Conservation (phyloP, 345 rosid genomes). For the Euphorbia tirucalli region DNA sequence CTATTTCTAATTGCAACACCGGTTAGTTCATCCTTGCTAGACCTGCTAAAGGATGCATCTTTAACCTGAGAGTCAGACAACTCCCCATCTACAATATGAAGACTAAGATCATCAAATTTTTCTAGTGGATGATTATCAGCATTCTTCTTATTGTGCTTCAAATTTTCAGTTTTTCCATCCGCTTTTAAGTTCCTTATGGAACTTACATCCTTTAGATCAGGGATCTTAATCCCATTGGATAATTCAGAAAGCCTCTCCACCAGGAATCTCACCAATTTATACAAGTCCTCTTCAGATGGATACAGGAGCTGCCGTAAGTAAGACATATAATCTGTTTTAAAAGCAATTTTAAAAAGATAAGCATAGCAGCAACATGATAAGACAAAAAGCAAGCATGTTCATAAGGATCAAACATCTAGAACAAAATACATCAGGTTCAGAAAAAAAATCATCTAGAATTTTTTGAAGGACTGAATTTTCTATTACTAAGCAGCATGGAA, state of each 20-base stretch:
- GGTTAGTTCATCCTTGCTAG: constrained; percentile 1
- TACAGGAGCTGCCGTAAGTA: constrained; percentile 83
- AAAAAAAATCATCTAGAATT: background rate
- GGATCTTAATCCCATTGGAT: constrained; percentile 27
- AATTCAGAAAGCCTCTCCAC: constrained; percentile 62
- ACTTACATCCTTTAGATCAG: constrained; percentile 27
- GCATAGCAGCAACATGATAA: constrained; percentile 31
- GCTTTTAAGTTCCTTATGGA: constrained; percentile 23
- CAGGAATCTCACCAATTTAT: constrained; percentile 61
- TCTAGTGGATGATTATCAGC: constrained; percentile 35
- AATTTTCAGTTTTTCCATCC: constrained; percentile 12
- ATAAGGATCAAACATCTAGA: constrained; percentile 1
- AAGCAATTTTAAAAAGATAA: constrained; percentile 52
- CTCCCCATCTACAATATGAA: constrained; percentile 33
- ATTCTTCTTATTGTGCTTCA: constrained; percentile 21
- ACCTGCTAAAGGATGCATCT: constrained; percentile 15
- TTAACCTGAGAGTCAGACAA: constrained; percentile 20
- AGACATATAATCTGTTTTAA: constrained; percentile 60
- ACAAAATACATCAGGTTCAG: background rate
- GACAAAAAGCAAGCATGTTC: constrained; percentile 8
- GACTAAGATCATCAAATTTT: constrained; percentile 41
- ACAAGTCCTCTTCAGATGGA: constrained; percentile 69
- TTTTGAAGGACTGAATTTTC: background rate
- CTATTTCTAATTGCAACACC: background rate
- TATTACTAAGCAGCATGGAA: too few relatives aligned